Evolutionary conservation across 202 grass and related monocot species (phyloP), one percentile per base, ranked within the genome.

Genomic region (Musa balbisiana): DNA sequence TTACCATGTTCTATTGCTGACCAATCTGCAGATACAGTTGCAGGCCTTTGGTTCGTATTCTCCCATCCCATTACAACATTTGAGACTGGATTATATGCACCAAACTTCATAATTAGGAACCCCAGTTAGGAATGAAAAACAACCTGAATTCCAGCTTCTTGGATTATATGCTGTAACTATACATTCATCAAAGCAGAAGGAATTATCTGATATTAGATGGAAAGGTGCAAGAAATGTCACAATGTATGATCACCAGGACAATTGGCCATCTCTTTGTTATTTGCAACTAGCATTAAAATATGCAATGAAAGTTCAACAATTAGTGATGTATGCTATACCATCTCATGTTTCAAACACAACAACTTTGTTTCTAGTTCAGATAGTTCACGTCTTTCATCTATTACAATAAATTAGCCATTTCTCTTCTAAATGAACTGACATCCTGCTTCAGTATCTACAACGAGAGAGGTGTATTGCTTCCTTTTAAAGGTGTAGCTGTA

Each of bases 261-360:
- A n/a, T 51, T 69, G 49, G 29, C 67, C 67, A 69, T 49, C 25
- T 69, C 67, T 49, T 69, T 69, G 6, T 62, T 17, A 69, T 69
- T 51, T 69, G 27, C 26, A 69, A 49, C 3, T 19, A 69, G 16
- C 4, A 17, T 51, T 69, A 49, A 51, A 8, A 69, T 69, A 43
- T 26, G 24, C 66, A 17, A 0, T 69, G 3, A 29, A 69, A 75
- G 13, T 43, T 15, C n/a, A 56, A 23, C 51, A 55, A 12, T 55
- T 73, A 15, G 5, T 55, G 51, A 11, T 15, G 16, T 55, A 55
- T 73, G 11, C 23, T 58, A n/a, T 59, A 74, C 3, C 14, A 22
- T 12, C 8, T 73, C 22, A n/a, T 49, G 26, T 75, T 62, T 21
- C 24, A 60, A 5, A 20, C 21, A 17, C 33, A 20, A 17, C 33